A percentile compares a stretch with the other conserved stretches of the same genome.
These are phyloP conservation scores for Volvox carteri DNA, from an alignment of 163 green algal genomes.

Conservation along the genomic window DNA sequence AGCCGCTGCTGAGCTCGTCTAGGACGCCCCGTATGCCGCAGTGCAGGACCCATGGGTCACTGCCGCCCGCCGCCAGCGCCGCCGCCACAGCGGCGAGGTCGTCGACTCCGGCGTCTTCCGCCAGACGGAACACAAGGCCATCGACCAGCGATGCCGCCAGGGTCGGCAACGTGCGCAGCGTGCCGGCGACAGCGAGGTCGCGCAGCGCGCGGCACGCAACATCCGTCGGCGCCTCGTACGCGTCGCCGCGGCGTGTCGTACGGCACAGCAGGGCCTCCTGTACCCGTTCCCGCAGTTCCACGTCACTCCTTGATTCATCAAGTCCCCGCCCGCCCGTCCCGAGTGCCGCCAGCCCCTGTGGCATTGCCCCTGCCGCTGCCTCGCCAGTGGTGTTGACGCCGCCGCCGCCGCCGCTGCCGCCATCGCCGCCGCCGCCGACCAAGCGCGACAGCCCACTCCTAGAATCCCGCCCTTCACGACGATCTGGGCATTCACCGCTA, in stretches of 20 bases:
- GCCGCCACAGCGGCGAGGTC: neutral
- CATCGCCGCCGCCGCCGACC: too few relatives aligned
- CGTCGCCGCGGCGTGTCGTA: slow-evolving; percentile 12
- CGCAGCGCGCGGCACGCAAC: neutral
- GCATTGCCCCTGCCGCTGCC: too few relatives aligned
- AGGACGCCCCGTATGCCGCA: neutral
- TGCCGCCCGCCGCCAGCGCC: slow-evolving; percentile 17
- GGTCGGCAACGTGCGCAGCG: neutral
- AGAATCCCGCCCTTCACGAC: too few relatives aligned
- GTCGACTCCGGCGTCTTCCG: slow-evolving; percentile 1
- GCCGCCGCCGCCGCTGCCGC: too few relatives aligned
- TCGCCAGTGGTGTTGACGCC: too few relatives aligned
- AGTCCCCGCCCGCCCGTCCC: too few relatives aligned
- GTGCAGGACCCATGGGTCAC: slow-evolving; percentile 23
- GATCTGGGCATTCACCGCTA: too few relatives aligned
- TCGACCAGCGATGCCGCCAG: slow-evolving; percentile 34
- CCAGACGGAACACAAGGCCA: slow-evolving; percentile 1
- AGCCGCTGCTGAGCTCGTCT: neutral
- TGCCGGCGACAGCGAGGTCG: neutral
- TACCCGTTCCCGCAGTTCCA: neutral
- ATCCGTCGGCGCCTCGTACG: neutral
- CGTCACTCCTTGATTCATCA: too few relatives aligned
- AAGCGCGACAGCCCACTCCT: too few relatives aligned
- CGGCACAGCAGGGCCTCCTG: neutral
- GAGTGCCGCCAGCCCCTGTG: too few relatives aligned